These are phyloP conservation scores for Xylariaceae sp. DNA, from an alignment of 2,329 filamentous ascomycete genomes.

Conservation along the genomic window DNA sequence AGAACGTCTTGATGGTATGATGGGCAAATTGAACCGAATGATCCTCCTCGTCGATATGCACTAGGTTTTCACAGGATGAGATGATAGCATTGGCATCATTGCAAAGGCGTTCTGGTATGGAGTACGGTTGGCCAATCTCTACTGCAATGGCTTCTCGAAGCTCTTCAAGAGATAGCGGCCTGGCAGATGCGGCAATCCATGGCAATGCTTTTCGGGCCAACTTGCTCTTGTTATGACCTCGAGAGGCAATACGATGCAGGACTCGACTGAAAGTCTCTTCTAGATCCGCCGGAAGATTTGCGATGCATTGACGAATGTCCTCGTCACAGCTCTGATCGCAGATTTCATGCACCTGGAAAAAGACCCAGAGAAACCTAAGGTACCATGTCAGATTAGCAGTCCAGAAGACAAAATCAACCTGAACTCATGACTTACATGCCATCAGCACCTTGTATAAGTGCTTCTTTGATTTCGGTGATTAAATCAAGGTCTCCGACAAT, in stretches of 20 bases:
- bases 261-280: constrained; percentile 28
- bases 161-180: constrained; percentile 33
- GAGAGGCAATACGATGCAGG: not conserved
- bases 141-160: constrained; percentile 36
- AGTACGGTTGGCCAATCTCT: constrained; percentile 29
- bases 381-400: not conserved
- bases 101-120: constrained; percentile 21
- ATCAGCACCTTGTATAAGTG: constrained; percentile 28
- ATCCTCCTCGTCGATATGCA: constrained; percentile 21
- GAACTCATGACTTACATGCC: constrained; percentile 30
- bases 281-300: constrained; percentile 31
- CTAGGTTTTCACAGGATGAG: constrained; percentile 19
- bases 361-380: constrained; percentile 22
- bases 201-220: constrained; percentile 26
- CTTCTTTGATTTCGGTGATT: constrained; percentile 24
- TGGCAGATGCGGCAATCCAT: constrained; percentile 32
- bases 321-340: constrained; percentile 18
- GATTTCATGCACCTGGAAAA: constrained; percentile 19
- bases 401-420: not conserved
- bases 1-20: constrained; percentile 28
- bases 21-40: constrained; percentile 20
- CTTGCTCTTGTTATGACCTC: constrained; percentile 4
- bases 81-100: constrained; percentile 27
- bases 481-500: constrained; percentile 12
- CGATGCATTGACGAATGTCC: constrained; percentile 27